phyloP scores from a whole-genome alignment of 2,329 filamentous ascomycete species.

The Aspergillus piperis region DNA sequence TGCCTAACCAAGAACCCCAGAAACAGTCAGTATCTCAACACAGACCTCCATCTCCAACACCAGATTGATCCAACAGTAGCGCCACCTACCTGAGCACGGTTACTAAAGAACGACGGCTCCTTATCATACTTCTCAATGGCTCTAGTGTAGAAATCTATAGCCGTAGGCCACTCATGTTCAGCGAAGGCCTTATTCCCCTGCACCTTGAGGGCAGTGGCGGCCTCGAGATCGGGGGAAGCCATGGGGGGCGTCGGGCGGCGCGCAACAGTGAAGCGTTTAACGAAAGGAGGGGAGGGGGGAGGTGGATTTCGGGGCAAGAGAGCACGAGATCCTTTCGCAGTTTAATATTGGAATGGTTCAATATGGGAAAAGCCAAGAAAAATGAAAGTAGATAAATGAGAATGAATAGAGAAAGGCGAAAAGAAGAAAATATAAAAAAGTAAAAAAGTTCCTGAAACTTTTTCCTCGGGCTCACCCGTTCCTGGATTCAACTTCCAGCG shows the following conservation, averaged over 20 bases:
- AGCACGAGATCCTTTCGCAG: slow-evolving; percentile 11
- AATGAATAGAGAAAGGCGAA: not conserved
- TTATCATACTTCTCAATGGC: slow-evolving; percentile 82
- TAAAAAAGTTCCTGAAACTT: no score
- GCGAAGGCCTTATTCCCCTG: slow-evolving; percentile 93
- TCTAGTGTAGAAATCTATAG: slow-evolving; percentile 80
- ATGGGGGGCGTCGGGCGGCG: slow-evolving; percentile 23
- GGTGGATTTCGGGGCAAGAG: slow-evolving; percentile 20
- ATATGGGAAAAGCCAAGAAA: no score
- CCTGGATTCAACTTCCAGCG: not conserved
- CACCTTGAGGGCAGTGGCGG: slow-evolving; percentile 83
- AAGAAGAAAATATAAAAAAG: not conserved
- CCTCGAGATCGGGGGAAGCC: slow-evolving; percentile 55
- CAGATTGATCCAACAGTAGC: slow-evolving; percentile 37
- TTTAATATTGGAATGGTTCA: no score
- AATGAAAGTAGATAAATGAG: not conserved
- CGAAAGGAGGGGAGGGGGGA: slow-evolving; percentile 20
- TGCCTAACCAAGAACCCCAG: slow-evolving; percentile 56
- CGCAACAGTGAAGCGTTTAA: not conserved
- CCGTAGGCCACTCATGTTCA: slow-evolving; percentile 79
- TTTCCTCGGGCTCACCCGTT: not conserved
- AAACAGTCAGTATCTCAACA: slow-evolving; percentile 16
- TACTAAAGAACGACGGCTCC: slow-evolving; percentile 89
- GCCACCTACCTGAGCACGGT: slow-evolving; percentile 80
- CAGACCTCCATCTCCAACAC: not conserved